Conservation (phyloP, 2,329 filamentous ascomycete species). For the Mycosphaerella sp. region DNA sequence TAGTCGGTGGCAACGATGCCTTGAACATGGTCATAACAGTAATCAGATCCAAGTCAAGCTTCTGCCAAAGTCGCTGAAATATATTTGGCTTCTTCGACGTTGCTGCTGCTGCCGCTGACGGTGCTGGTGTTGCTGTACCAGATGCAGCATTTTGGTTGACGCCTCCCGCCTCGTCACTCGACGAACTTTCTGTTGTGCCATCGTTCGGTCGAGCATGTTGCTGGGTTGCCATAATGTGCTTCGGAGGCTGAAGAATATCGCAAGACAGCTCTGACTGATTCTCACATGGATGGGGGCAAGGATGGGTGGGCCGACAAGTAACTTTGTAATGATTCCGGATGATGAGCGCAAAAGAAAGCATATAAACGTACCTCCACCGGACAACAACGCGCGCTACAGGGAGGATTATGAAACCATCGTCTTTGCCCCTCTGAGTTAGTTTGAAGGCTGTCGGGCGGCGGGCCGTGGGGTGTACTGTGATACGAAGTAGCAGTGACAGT, state of each 20-base stretch:
- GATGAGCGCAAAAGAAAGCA: too few species aligned
- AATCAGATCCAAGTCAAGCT: constrained; percentile 28
- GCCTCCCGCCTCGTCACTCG: neutral
- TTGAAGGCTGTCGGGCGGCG: too few species aligned
- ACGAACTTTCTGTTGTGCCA: neutral
- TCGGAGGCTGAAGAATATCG: neutral
- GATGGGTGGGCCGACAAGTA: too few species aligned
- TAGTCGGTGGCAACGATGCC: constrained; percentile 32
- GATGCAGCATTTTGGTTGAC: neutral
- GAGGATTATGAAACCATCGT: too few species aligned
- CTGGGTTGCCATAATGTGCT: neutral
- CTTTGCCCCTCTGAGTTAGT: too few species aligned
- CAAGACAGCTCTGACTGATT: neutral
- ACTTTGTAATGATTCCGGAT: too few species aligned
- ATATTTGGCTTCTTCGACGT: constrained; percentile 20
- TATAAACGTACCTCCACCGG: too few species aligned
- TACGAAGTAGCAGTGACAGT: too few species aligned
- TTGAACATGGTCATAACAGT: constrained; percentile 33
- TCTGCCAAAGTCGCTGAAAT: constrained; percentile 27
- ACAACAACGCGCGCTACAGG: too few species aligned
- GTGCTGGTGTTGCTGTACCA: neutral
- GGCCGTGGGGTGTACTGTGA: too few species aligned
- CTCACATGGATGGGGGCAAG: neutral
- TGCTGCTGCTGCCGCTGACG: neutral
- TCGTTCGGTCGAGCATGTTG: neutral